Evolutionary conservation across 768 basidiomycete species (phyloP), one percentile per base, ranked within the genome.

Genomic region (Pholiota conissans): DNA sequence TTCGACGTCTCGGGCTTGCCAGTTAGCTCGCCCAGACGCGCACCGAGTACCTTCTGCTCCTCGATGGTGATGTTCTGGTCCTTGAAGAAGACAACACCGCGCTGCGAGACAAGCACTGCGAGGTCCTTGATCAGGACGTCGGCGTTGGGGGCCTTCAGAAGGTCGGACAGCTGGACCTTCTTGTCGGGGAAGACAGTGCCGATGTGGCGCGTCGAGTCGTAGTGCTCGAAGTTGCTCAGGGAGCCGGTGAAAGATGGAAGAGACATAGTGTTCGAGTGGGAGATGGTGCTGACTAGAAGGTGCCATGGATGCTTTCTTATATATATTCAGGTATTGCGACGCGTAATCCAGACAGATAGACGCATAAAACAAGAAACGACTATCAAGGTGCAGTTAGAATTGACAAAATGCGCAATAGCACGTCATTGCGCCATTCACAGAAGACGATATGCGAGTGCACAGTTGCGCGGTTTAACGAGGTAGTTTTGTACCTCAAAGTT

Each of bases 1-100:
- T 67, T 72, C n/a, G 75, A 77, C 10, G 76, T 72, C 35, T 65
- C 64, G 0, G 83, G 84, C 48, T 80, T 78, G 6, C 81, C 84
- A 9, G 77, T 70, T 5, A 82, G 69, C 60, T 76, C 68, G 8
- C 85, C 84, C 10, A 86, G 65, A 16, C 74, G 69, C n/a, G 71
- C 69, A 5, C 71, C 81, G 16, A 87, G 79, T 50, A 72, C 63
- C 57, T 78, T 79, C 70, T 85, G 83, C 62, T 84, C 76, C 26
- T 76, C 73, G 39, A 81, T 66, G 3, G 67, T 73, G 51, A 87
- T 66, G 60, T 80, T 75, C 66, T 86, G 84, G 18, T 77, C 72
- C 10, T 78, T 76, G 76, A 88, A 84, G 71, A 88, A 88, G 5
- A 86, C 84, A 46, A 87, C 86, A 3, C 85, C 84, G 29, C 86